Conservation (phyloP, 192 early-diverging fungal genomes). For the Backusella tarrabulga region DNA sequence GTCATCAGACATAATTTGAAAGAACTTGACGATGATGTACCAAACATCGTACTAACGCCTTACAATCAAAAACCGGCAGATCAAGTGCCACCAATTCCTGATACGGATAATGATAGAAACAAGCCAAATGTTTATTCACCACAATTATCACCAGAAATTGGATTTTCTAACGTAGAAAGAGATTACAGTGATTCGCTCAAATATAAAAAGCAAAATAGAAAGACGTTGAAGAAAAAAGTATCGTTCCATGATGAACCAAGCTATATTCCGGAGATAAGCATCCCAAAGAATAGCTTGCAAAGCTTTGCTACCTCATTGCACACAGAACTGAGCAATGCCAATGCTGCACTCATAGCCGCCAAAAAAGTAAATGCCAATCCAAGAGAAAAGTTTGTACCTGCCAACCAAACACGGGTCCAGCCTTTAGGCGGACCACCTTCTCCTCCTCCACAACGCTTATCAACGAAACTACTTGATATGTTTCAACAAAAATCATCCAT, state of each 20-base stretch:
- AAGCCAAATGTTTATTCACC: conserved; percentile 1
- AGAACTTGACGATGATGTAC: neutral
- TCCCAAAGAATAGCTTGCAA: neutral
- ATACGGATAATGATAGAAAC: neutral
- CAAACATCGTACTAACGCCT: neutral
- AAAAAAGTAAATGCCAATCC: neutral
- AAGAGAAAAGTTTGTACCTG: conserved; percentile 3
- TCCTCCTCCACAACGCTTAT: neutral
- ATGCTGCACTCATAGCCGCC: neutral
- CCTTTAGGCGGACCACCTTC: neutral
- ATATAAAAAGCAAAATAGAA: neutral
- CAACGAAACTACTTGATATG: conserved; percentile 8
- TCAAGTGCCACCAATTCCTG: neutral
- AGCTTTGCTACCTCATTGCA: neutral
- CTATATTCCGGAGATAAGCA: neutral
- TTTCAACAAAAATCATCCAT: neutral
- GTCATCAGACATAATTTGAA: neutral
- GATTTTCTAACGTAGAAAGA: neutral
- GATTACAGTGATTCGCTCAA: neutral
- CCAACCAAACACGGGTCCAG: neutral
- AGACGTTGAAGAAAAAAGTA: conserved; percentile 8
- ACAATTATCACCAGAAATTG: conserved; percentile 10
- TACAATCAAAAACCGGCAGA: neutral
- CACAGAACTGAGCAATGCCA: neutral
- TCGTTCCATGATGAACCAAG: neutral